Evolutionary conservation across 331 rosid species (phyloP).

Genomic region (Erythrophleum ivorense): DNA sequence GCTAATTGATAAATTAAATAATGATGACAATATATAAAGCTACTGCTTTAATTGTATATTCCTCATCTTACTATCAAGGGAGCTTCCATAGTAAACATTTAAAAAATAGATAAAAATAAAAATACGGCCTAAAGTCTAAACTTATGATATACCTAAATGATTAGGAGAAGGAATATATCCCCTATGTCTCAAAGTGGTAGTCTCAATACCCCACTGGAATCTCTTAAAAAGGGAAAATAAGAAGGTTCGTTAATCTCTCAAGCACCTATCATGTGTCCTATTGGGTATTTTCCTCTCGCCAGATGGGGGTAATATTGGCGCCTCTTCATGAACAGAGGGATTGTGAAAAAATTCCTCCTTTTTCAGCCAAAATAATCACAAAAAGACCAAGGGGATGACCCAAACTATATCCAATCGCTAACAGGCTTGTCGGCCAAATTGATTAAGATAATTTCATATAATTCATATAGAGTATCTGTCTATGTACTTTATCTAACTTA

Average conservation of each 20-base stretch:
- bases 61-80: neutral
- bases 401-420: constrained; percentile 39
- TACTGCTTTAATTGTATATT: constrained; percentile 25
- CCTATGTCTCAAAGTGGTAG: constrained; percentile 48
- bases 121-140: constrained; percentile 15
- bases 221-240: constrained; percentile 37
- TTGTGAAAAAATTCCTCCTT: constrained; percentile 33
- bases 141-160: constrained; percentile 48
- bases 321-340: constrained; percentile 52
- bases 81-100: neutral
- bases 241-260: constrained; percentile 39
- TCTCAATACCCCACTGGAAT: constrained; percentile 57
- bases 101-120: neutral
- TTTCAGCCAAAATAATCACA: constrained; percentile 37
- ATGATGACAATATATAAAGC: constrained; percentile 36
- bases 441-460: constrained; percentile 30
- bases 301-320: constrained; percentile 38
- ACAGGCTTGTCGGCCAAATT: constrained; percentile 49
- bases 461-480: constrained; percentile 27
- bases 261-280: constrained; percentile 39
- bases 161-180: constrained; percentile 59
- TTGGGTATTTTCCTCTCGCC: constrained; percentile 34
- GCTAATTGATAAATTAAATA: constrained; percentile 16
- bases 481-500: constrained; percentile 15
- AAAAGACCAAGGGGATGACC: constrained; percentile 40